Base-by-base conservation (phyloP, 768 basidiomycete species). In the Leucosporidium yakuticum region DNA sequence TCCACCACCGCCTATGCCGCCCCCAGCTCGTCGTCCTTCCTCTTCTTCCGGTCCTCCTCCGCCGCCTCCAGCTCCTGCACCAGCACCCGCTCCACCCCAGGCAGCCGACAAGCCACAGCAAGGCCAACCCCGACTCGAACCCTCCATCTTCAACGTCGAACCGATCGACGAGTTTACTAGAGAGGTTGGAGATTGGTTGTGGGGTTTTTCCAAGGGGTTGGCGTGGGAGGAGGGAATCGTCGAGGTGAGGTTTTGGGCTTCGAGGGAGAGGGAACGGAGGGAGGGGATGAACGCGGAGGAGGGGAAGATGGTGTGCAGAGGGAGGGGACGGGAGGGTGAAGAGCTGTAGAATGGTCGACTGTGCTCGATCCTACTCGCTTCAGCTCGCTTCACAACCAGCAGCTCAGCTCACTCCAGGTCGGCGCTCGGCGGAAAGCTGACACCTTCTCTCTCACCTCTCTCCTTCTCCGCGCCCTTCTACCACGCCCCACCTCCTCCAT, bases 101-200 rank as follows among this genome's bases (percentile, higher is more conserved):
- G 31, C 19, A 19, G 32, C n/a, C n/a, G n/a, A n/a, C n/a, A n/a
- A n/a, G n/a, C n/a, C n/a, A n/a, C n/a, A n/a, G n/a, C n/a, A 23
- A 19, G 20, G 53, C 5, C 20, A 21, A 60, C 48, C 15, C 4
- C n/a, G 56, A 15, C 73, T 80, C 34, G 77, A 79, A 57, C 79
- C 79, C 7, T 90, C 88, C 21, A 90, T 94, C 70, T 85, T 96
- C 34, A 89, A 88, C 62, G 87, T 91, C 60, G 92, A 94, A 76
- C 92, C 92, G 2, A 81, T 91, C 36, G 93, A 96, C 78, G 93
- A 95, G 76, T 93, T 96, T 77, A 91, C 92, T 77, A 86, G 86
- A 77, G 89, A 91, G 77, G 83, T 96, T 64, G 92, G 90, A 48
- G 90, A 95, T 80, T 96, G 91, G 79, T 81, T 94, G n/a, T 77